Conservation (phyloP, 331 rosid genomes). For the Pyracantha coccinea region DNA sequence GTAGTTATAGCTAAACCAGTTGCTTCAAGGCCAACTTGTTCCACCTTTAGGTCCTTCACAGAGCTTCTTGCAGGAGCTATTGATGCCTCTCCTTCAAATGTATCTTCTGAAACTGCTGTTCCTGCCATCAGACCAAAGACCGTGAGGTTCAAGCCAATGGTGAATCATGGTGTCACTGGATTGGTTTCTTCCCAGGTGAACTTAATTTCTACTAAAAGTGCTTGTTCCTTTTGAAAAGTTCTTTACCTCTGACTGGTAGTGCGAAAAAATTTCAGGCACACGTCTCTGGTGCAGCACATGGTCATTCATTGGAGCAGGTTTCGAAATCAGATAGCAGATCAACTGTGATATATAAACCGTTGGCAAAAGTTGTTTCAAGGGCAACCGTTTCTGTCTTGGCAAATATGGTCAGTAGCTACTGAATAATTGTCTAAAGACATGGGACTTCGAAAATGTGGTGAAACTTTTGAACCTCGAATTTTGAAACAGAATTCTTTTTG, state of each 20-base stretch:
- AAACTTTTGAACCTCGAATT: not conserved
- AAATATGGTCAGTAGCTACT: conserved; percentile 51
- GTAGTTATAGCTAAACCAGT: conserved; percentile 80
- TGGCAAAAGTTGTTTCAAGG: conserved; percentile 75
- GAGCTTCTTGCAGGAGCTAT: conserved; percentile 85
- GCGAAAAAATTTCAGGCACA: conserved; percentile 40
- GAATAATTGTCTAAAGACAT: not conserved
- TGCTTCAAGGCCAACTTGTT: conserved; percentile 79
- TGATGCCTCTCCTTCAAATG: conserved; percentile 40
- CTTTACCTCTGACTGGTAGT: conserved; percentile 13
- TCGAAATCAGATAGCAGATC: conserved; percentile 39
- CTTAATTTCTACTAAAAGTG: conserved; percentile 1
- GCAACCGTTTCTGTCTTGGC: conserved; percentile 79
- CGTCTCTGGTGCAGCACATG: conserved; percentile 28
- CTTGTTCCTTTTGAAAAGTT: conserved; percentile 7
- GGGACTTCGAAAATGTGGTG: not conserved
- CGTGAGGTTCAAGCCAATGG: conserved; percentile 65
- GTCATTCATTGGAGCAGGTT: conserved; percentile 33
- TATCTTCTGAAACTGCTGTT: conserved; percentile 51
- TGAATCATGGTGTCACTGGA: conserved; percentile 28
- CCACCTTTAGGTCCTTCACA: conserved; percentile 75
- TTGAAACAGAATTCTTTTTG: conserved; percentile 2
- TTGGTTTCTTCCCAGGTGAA: conserved; percentile 60
- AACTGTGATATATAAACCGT: conserved; percentile 66
- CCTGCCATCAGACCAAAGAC: conserved; percentile 94